Base-by-base conservation (phyloP, 371 early-diverging fungal species). In the Furculomyces boomerangus region DNA sequence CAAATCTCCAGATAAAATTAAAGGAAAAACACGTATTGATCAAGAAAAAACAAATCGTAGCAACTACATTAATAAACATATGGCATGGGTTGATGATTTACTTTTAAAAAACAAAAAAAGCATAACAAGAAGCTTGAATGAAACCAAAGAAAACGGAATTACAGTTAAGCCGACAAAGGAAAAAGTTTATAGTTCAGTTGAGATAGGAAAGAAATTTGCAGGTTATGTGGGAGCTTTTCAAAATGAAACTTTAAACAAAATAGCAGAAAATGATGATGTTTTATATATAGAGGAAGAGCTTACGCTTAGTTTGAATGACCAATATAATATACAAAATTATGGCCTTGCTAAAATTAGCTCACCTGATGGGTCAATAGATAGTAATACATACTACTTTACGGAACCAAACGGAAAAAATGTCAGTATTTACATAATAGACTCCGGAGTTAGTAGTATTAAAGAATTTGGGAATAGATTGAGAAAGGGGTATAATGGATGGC, bases 401-500 rank as follows among this genome's bases (percentile, higher is more conserved):
- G 52, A 32, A 14, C 25, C 66, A 27, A 90, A 77, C 54, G 97
- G 97, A 25, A 72, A 79, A 7, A 86, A 79, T 47, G 79, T 86
- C 60, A 81, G 77, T 24, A 90, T 85, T 37, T 93, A 85, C 70
- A 83, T 93, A 25, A 78, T 95, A 35, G 96, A 95, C 70, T 90
- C 96, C 3, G 92, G 96, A 56, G 71, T 95, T 60, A 85, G 83
- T 60, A 62, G 75, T 26, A 64, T 76, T 1, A 76, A 66, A 22
- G 93, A 95, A 57, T 86, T 93, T 66, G 83, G 81, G 59, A 91
- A 91, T 47, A 78, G 93, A 59, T 93, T 93, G 27, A 46, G 53
- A 27, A 88, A 84, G 86, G 93, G 88, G 50, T 68, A 63, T 43
- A 90, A 81, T 25, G 76, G 83, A 53, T 82, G 85, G 5, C 62